phyloP scores from a whole-genome alignment of 257 asterid genomes.

The Fraxinus anomala region DNA sequence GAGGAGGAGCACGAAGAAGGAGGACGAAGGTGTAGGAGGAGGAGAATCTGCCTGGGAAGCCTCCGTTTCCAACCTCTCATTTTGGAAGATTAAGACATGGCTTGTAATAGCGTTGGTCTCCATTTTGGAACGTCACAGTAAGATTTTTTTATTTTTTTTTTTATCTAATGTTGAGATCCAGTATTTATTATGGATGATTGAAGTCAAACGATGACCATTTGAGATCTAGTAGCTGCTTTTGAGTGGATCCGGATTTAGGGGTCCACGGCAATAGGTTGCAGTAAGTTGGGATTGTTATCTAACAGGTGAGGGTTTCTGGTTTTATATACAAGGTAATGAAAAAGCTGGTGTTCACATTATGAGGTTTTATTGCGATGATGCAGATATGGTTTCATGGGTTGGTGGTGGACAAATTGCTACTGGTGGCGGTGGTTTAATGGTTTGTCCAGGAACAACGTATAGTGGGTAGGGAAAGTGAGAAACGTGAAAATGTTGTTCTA shows the following conservation, averaged over 20 bases:
- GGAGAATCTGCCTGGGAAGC: too few species aligned
- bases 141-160: too few species aligned
- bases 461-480: background rate
- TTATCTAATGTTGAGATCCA: too few species aligned
- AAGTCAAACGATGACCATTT: background rate
- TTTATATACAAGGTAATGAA: background rate
- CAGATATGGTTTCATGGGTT: background rate
- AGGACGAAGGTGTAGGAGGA: too few species aligned
- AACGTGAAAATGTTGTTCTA: background rate
- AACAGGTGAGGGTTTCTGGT: background rate
- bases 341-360: background rate
- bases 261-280: background rate
- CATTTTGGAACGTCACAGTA: background rate
- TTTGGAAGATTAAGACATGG: too few species aligned
- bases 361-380: background rate
- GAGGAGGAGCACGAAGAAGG: too few species aligned
- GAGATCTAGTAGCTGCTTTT: background rate
- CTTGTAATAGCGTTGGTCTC: background rate
- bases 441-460: background rate
- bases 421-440: background rate
- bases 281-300: background rate
- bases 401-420: background rate
- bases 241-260: background rate
- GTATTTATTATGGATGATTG: too few species aligned
- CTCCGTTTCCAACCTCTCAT: too few species aligned